Percentiles rank a stretch among this genome's conserved stretches.
These are phyloP conservation scores for Phycomyces blakesleeanus DNA, from an alignment of 192 early-diverging fungal genomes.

Conservation along the genomic window DNA sequence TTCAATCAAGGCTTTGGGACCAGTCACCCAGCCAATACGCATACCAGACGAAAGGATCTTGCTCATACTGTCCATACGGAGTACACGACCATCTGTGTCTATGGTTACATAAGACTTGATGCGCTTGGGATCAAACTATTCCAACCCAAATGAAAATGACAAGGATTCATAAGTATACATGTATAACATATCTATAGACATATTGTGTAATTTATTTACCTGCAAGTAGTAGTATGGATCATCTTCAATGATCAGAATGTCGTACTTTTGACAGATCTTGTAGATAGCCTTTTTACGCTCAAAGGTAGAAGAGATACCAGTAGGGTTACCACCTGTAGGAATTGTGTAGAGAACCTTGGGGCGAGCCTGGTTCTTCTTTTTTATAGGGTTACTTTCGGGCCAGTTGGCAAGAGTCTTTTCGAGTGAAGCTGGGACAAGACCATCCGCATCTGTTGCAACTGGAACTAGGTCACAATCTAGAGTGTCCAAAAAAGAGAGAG, in stretches of 20 bases:
- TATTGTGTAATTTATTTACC: slow-evolving; percentile 29
- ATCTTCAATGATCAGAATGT: slow-evolving; percentile 89
- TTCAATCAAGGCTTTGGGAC: slow-evolving; percentile 64
- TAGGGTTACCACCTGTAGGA: slow-evolving; percentile 88
- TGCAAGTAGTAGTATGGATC: slow-evolving; percentile 96
- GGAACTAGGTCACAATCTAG: slow-evolving; percentile 44
- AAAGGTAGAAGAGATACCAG: slow-evolving; percentile 74
- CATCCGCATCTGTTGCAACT: slow-evolving; percentile 45
- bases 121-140: slow-evolving; percentile 17
- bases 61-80: slow-evolving; percentile 90
- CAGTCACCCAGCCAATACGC: slow-evolving; percentile 79
- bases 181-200: neutral
- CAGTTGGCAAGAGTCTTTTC: slow-evolving; percentile 44
- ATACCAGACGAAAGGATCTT: slow-evolving; percentile 88
- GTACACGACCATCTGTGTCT: slow-evolving; percentile 82
- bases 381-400: slow-evolving; percentile 17
- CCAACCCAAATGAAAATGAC: neutral
- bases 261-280: slow-evolving; percentile 65
- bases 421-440: slow-evolving; percentile 59
- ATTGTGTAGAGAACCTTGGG: slow-evolving; percentile 68
- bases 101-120: slow-evolving; percentile 83
- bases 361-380: slow-evolving; percentile 33
- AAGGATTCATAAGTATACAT: neutral
- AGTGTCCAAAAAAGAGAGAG: slow-evolving; percentile 41
- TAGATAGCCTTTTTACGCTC: slow-evolving; percentile 80